These are phyloP conservation scores for Penium margaritaceum DNA, from an alignment of 139 green algal genomes.

Conservation along the genomic window DNA sequence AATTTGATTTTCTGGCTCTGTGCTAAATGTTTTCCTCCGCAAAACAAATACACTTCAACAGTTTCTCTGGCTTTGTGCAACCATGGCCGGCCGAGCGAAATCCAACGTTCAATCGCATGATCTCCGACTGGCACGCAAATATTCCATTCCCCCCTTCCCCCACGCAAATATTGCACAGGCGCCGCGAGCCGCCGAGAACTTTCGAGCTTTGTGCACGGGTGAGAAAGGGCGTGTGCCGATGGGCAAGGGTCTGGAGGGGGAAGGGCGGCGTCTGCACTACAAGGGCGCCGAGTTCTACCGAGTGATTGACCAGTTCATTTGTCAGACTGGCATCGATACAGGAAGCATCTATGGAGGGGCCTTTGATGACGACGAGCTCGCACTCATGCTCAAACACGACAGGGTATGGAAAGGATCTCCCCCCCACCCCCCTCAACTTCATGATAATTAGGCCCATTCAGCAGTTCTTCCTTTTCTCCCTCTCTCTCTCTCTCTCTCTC, in stretches of 20 bases:
- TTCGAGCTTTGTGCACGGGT: slow-evolving; percentile 54
- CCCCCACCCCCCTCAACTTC: no score
- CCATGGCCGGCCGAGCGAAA: no score
- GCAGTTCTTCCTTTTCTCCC: not conserved
- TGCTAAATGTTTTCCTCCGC: no score
- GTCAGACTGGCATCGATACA: slow-evolving; percentile 35
- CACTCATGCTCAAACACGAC: slow-evolving; percentile 21
- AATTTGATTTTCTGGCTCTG: no score
- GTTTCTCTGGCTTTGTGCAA: no score
- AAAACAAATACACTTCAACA: no score
- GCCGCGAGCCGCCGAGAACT: slow-evolving; percentile 57
- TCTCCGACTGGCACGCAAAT: no score
- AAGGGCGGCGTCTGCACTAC: slow-evolving; percentile 66
- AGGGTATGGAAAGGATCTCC: not conserved
- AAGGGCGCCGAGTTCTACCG: slow-evolving; percentile 51
- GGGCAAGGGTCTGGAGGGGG: slow-evolving; percentile 49
- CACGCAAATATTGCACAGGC: no score
- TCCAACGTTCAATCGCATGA: no score
- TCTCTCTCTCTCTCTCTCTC: slow-evolving; percentile 1
- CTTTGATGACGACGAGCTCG: slow-evolving; percentile 45
- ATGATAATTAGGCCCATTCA: not conserved
- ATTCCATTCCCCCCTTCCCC: no score
- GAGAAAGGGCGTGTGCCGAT: slow-evolving; percentile 42
- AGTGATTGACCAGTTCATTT: slow-evolving; percentile 53
- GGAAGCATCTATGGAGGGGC: slow-evolving; percentile 71